These are phyloP conservation scores for Pichia norvegensis DNA, from an alignment of 1,139 yeast genomes.

Conservation along the genomic window DNA sequence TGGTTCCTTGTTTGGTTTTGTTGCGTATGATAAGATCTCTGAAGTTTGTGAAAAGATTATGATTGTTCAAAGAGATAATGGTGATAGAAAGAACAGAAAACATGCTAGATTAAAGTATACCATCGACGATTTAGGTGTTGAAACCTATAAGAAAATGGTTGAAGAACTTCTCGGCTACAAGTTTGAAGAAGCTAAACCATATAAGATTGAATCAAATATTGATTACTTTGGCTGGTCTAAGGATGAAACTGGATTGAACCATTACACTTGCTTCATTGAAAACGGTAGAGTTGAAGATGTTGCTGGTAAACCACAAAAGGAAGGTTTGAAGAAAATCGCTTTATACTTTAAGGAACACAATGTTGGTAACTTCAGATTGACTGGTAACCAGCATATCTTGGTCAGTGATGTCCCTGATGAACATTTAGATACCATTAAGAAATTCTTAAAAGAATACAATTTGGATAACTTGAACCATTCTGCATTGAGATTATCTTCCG, in stretches of 20 bases:
- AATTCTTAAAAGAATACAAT: slow-evolving; percentile 61
- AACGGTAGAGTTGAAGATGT: slow-evolving; percentile 97
- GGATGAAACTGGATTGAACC: slow-evolving; percentile 81
- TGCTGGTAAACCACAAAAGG: slow-evolving; percentile 80
- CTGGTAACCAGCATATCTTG: slow-evolving; percentile 92
- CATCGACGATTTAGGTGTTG: slow-evolving; percentile 85
- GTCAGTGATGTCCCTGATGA: slow-evolving; percentile 66
- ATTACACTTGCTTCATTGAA: slow-evolving; percentile 90
- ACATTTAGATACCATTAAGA: slow-evolving; percentile 56
- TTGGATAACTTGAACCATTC: slow-evolving; percentile 72
- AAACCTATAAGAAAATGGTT: slow-evolving; percentile 66
- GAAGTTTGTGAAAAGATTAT: slow-evolving; percentile 84
- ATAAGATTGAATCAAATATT: slow-evolving; percentile 75
- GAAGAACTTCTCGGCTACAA: slow-evolving; percentile 76
- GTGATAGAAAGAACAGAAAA: slow-evolving; percentile 94
- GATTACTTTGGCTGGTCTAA: slow-evolving; percentile 93
- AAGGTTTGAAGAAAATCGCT: slow-evolving; percentile 79
- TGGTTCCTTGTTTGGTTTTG: slow-evolving; percentile 79
- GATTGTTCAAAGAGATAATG: slow-evolving; percentile 91
- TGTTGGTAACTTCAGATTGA: slow-evolving; percentile 78
- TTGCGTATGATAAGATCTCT: slow-evolving; percentile 58
- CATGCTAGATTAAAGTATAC: slow-evolving; percentile 98
- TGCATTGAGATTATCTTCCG: slow-evolving; percentile 80
- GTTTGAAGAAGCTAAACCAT: slow-evolving; percentile 64
- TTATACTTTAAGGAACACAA: slow-evolving; percentile 47